These are phyloP conservation scores for Rubus parviflorus DNA, from an alignment of 306 rosid genomes.

Conservation along the genomic window DNA sequence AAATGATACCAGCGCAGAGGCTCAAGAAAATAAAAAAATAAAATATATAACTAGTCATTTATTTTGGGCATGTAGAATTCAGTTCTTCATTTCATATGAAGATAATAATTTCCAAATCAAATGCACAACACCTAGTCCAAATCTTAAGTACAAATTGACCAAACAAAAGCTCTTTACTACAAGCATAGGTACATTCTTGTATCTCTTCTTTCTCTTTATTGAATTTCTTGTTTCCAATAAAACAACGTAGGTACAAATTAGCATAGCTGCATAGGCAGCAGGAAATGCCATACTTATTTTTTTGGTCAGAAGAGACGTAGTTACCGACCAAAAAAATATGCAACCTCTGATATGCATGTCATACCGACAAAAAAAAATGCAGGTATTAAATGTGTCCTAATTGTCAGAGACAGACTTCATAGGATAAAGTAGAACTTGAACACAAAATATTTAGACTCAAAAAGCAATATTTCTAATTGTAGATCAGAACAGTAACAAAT, in stretches of 20 bases:
- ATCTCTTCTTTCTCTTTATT: not conserved
- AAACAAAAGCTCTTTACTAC: not conserved
- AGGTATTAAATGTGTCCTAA: not conserved
- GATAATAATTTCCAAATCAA: not conserved
- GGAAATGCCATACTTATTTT: not conserved
- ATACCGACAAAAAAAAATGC: not conserved
- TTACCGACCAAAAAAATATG: no score
- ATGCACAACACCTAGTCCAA: not conserved
- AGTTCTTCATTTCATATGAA: not conserved
- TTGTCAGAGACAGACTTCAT: not conserved
- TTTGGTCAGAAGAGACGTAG: no score
- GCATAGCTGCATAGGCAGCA: not conserved
- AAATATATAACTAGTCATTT: not conserved
- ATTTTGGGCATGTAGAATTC: not conserved
- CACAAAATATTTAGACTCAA: not conserved
- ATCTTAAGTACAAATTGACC: not conserved
- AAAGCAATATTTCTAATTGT: not conserved
- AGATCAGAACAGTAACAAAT: not conserved
- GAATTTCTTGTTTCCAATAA: not conserved
- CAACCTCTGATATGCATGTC: not conserved
- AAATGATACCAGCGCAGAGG: not conserved
- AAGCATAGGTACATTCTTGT: not conserved
- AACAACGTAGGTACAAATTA: not conserved
- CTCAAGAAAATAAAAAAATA: not conserved
- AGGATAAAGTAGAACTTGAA: not conserved